phyloP scores from a whole-genome alignment of 179 eudicot species.

The Spinacia oleracea region DNA sequence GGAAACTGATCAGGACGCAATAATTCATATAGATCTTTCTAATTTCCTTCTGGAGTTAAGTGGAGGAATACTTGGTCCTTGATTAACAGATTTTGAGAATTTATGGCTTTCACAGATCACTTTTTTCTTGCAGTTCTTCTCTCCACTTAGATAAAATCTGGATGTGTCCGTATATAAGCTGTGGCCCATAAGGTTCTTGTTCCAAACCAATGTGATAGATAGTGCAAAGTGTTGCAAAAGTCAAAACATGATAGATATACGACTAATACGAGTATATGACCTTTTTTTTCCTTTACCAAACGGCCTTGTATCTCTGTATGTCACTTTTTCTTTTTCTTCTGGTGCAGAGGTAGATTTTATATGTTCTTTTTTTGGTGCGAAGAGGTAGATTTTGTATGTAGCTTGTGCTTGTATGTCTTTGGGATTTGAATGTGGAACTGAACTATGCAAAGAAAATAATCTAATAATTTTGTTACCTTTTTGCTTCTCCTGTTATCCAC shows the following conservation, averaged over 20 bases:
- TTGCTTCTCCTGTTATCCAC: neutral
- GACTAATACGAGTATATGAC: neutral
- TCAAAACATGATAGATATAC: neutral
- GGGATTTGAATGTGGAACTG: neutral
- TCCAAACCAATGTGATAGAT: neutral
- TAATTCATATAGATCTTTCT: neutral
- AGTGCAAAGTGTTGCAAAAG: neutral
- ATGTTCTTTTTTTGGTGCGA: neutral
- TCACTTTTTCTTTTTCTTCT: no score
- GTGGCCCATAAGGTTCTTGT: neutral
- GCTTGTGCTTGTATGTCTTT: neutral
- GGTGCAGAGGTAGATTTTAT: neutral
- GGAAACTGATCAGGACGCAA: neutral
- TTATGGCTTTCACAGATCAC: no score
- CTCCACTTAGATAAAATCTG: neutral
- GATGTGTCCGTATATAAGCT: neutral
- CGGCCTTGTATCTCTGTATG: neutral
- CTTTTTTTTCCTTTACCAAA: neutral
- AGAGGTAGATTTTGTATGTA: neutral
- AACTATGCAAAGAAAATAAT: neutral
- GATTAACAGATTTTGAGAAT: neutral
- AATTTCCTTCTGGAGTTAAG: neutral
- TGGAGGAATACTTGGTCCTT: neutral
- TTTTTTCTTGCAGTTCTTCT: neutral
- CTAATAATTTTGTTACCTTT: neutral